Percentiles rank a stretch among this genome's conserved stretches.
These are phyloP conservation scores for Rhododendron vialii DNA, from an alignment of 148 eudicot species.

Conservation along the genomic window DNA sequence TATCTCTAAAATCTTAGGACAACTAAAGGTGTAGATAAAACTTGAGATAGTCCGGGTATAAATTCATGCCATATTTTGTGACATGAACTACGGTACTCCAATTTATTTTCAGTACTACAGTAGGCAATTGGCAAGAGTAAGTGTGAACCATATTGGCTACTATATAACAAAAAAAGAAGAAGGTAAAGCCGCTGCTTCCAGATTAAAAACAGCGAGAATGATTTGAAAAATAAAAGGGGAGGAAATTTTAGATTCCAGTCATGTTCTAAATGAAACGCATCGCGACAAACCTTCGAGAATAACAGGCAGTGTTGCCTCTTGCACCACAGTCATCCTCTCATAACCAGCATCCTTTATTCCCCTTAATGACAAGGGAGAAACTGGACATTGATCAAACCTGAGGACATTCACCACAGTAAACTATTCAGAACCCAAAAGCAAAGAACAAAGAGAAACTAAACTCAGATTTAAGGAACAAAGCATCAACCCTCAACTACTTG, in stretches of 20 bases:
- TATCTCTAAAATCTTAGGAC: not conserved
- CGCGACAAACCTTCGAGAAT: conserved; percentile 68
- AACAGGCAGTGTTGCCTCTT: conserved; percentile 90
- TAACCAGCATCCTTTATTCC: conserved; percentile 88
- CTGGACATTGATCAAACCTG: conserved; percentile 90
- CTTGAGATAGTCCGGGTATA: not conserved
- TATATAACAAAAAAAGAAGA: not conserved
- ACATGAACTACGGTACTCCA: not conserved
- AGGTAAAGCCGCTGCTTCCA: not conserved
- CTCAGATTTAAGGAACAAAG: not conserved
- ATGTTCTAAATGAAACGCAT: not conserved
- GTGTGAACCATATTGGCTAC: not conserved
- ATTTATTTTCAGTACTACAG: not conserved
- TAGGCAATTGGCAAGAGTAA: not conserved
- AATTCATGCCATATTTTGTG: not conserved
- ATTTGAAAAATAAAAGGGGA: not conserved
- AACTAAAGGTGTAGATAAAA: not conserved
- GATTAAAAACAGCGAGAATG: not conserved
- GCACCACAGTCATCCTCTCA: conserved; percentile 93
- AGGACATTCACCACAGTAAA: conserved; percentile 12
- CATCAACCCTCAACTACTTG: not conserved
- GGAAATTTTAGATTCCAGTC: not conserved
- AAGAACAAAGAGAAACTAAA: not conserved
- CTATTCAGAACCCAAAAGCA: not conserved
- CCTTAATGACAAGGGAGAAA: conserved; percentile 71